phyloP scores from a whole-genome alignment of 75 land plant species.

The Chamaecyparis obtusa region DNA sequence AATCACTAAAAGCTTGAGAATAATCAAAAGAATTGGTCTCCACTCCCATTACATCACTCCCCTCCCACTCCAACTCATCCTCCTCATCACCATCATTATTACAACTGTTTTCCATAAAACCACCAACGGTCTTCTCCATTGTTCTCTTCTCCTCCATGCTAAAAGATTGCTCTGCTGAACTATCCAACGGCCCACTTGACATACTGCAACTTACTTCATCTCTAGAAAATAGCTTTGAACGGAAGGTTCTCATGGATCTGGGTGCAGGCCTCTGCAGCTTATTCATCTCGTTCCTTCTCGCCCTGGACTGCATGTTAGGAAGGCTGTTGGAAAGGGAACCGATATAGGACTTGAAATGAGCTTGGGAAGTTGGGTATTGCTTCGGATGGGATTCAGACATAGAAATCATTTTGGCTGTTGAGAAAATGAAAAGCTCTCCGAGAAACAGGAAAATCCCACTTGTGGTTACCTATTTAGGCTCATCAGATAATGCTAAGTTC shows the following conservation, averaged over 20 bases:
- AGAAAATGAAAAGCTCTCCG: not conserved
- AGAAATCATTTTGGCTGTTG: not conserved
- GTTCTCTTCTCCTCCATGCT: not conserved
- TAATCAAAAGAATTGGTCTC: conserved; percentile 10
- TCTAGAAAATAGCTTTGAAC: not conserved
- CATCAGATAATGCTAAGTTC: not conserved
- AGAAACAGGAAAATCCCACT: not conserved
- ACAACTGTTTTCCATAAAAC: not conserved
- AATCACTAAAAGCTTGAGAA: conserved; percentile 10
- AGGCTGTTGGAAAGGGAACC: conserved; percentile 9
- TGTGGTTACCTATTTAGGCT: not conserved
- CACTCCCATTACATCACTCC: not conserved
- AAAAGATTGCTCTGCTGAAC: not conserved
- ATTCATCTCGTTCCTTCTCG: not conserved
- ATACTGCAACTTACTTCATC: not conserved
- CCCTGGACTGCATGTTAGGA: not conserved
- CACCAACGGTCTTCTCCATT: not conserved
- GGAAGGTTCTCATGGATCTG: conserved; percentile 17
- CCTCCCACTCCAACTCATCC: not conserved
- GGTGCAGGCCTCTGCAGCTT: conserved; percentile 12
- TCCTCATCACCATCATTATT: not conserved
- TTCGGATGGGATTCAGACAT: conserved; percentile 3
- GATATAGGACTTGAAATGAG: not conserved
- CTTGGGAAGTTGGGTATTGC: not conserved
- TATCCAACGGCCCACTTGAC: conserved; percentile 4